A percentile compares a stretch with the other conserved stretches of the same genome.
Conservation (phyloP, 2,329 filamentous ascomycete species). For the Escovopsis weberi region DNA sequence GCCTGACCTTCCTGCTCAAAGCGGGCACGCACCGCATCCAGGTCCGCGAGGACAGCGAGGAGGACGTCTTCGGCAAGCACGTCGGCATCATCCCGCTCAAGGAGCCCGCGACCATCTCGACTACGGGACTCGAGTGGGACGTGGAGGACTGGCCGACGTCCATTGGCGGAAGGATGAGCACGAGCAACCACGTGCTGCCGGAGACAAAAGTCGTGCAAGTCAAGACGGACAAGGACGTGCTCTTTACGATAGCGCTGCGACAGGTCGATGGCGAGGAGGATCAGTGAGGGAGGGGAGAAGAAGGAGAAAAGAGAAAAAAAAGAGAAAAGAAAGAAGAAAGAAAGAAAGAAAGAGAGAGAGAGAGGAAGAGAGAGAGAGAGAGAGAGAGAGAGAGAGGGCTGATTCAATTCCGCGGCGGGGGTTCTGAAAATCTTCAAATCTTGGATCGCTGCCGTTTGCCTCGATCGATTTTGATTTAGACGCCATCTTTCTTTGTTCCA, state of each 20-base stretch:
- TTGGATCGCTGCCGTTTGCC: too few relatives aligned
- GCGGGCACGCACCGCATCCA: constrained; percentile 52
- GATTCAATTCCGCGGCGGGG: too few relatives aligned
- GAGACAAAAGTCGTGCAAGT: constrained; percentile 46
- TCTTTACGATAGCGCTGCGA: constrained; percentile 60
- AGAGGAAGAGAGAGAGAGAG: too few relatives aligned
- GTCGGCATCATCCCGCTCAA: constrained; percentile 77
- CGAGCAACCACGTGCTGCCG: constrained; percentile 61
- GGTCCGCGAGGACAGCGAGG: constrained; percentile 36
- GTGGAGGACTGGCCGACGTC: constrained; percentile 65
- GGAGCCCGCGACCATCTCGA: constrained; percentile 65
- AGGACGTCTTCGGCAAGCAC: constrained; percentile 55
- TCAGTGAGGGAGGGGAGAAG: too few relatives aligned
- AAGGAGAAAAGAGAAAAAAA: too few relatives aligned
- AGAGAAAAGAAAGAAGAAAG: not conserved
- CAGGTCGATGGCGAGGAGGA: constrained; percentile 21
- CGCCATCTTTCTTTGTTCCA: too few relatives aligned
- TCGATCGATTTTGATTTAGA: too few relatives aligned
- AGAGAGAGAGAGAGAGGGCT: too few relatives aligned
- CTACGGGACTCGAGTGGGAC: constrained; percentile 79
- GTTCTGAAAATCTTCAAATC: too few relatives aligned
- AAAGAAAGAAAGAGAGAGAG: too few relatives aligned
- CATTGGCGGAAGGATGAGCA: constrained; percentile 61
- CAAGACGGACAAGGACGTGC: constrained; percentile 45
- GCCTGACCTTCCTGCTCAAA: constrained; percentile 69